A percentile compares a stretch with the other conserved stretches of the same genome.
Conservation (phyloP, 2,329 filamentous ascomycete species). For the Tolypocladium amazonense region DNA sequence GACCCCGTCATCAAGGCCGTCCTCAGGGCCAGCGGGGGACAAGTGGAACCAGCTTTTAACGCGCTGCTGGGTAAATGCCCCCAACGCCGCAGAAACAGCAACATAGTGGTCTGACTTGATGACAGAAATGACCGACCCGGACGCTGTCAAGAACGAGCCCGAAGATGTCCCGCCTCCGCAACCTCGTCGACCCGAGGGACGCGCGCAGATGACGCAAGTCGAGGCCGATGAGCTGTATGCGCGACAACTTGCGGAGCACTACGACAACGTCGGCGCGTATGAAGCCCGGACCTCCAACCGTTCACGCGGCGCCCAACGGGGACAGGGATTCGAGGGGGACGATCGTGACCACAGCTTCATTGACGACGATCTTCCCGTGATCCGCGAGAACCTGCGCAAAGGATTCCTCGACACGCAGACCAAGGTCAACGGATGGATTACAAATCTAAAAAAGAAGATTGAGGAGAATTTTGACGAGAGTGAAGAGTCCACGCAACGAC, state of each 20-base stretch:
- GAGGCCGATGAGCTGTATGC: constrained; percentile 89
- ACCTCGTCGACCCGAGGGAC: constrained; percentile 63
- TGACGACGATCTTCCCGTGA: constrained; percentile 89
- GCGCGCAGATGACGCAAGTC: constrained; percentile 62
- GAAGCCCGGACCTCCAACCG: constrained; percentile 44
- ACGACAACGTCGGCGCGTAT: constrained; percentile 53
- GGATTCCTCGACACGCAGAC: constrained; percentile 91
- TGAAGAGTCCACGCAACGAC: constrained; percentile 29
- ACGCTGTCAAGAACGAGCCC: constrained; percentile 46
- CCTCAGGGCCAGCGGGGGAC: constrained; percentile 72
- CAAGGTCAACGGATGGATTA: constrained; percentile 89
- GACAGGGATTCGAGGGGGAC: constrained; percentile 31
- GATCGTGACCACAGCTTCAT: constrained; percentile 82
- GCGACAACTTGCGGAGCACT: constrained; percentile 86
- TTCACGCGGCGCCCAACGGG: constrained; percentile 26
- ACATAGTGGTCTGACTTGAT: background rate
- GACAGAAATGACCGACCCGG: constrained; percentile 69
- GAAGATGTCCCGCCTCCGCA: constrained; percentile 56
- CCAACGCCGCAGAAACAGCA: background rate
- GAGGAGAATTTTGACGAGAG: constrained; percentile 78
- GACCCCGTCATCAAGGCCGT: constrained; percentile 75
- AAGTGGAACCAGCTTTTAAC: constrained; percentile 90
- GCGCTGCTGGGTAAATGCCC: constrained; percentile 62
- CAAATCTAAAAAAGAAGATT: constrained; percentile 81
- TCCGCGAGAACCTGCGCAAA: constrained; percentile 85